Evolutionary conservation across 495 filamentous ascomycete species (phyloP), one percentile per base, ranked within the genome.

Genomic region (Acidomyces sp.): DNA sequence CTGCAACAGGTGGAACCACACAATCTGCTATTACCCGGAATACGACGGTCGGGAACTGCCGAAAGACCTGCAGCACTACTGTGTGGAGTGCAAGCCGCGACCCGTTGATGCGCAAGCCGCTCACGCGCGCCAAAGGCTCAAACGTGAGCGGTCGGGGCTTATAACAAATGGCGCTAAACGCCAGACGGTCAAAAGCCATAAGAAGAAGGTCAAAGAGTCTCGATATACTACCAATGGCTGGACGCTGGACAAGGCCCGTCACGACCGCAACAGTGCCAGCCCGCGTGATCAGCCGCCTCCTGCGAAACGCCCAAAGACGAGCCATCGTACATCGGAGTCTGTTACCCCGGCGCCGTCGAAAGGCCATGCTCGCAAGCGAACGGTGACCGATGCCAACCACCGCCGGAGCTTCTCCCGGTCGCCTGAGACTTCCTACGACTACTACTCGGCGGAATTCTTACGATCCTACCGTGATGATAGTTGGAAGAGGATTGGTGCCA

Each of bases 1-100:
- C 41, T 99, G 90, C 64, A 81, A 93, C 56, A 92, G 85, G 30
- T 99, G 90, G 90, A 90, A 99, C 62, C 90, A 99, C 62, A 87
- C 92, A 47, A 74, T 83, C 51, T 99, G 90, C 63, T 95, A 93
- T 62, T 92, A 94, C 56, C 48, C 48, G 21, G 17, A 51, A 22
- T 51, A 42, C 20, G 77, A 81, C 35, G 65, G 74, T 37, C 71
- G 69, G 35, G 70, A 74, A 25, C 78, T 92, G 31, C 88, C 84
- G 27, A 71, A 82, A 16, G 71, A 77, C 50, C 39, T 51, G 2
- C 22, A 41, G 13, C 93, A 99, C 62, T 78, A 76, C 49, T 99
- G 90, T 62, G 70, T 70, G 38, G 85, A 90, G 45, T 99, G 90
- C 62, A 67, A 77, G 43, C 85, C 88, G 13, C 70, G 85, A 47